phyloP scores from a whole-genome alignment of 805 yeast genomes.

The Kregervanrija delftensis region DNA sequence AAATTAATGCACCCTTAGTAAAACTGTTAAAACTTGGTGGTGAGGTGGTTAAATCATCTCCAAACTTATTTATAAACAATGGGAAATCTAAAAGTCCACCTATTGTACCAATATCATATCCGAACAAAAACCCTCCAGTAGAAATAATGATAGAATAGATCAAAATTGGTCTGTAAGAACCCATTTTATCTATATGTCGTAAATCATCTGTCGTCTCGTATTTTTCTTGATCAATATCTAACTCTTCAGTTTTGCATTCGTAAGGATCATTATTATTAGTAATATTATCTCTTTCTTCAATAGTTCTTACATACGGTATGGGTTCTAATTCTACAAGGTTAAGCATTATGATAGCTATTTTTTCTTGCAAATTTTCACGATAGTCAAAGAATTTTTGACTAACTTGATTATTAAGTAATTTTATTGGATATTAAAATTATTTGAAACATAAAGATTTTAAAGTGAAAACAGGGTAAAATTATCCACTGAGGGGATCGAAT shows the following conservation, averaged over 20 bases:
- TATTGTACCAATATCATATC: slow-evolving; percentile 31
- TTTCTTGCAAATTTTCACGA: no score
- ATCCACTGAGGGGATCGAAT: no score
- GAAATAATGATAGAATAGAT: slow-evolving; percentile 22
- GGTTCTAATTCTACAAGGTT: no score
- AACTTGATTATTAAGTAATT: no score
- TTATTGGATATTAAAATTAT: no score
- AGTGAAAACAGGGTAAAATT: no score
- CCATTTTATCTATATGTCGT: slow-evolving; percentile 9
- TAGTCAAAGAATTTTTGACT: no score
- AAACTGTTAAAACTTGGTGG: slow-evolving; percentile 12
- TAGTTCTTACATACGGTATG: no score
- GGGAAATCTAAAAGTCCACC: slow-evolving; percentile 29
- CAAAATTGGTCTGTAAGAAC: slow-evolving; percentile 17
- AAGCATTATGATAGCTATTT: no score
- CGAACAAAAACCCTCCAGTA: slow-evolving; percentile 28
- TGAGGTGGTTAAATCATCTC: slow-evolving; percentile 11
- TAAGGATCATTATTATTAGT: neutral
- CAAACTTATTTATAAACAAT: slow-evolving; percentile 18
- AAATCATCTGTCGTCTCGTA: neutral
- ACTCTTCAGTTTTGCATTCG: neutral
- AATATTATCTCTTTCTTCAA: no score
- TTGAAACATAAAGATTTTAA: no score
- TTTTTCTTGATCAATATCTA: slow-evolving; percentile 2
- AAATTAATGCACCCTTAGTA: slow-evolving; percentile 26